A percentile compares a stretch with the other conserved stretches of the same genome.
phyloP scores from a whole-genome alignment of 1,284 basidiomycete species.

The Ceratorhiza oryzae-sativae region DNA sequence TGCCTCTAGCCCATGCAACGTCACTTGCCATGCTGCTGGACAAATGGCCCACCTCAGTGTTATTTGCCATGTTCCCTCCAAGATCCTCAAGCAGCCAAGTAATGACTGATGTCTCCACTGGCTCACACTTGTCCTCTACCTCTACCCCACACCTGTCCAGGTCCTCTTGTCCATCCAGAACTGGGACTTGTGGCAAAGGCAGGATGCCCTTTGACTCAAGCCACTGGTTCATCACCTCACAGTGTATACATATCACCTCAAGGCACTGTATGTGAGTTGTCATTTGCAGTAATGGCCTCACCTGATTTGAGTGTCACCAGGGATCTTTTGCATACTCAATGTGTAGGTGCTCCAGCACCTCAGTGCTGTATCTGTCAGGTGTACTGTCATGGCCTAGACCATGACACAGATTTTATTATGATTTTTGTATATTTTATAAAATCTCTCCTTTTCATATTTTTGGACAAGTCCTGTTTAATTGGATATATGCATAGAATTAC shows the following conservation, averaged over 20 bases:
- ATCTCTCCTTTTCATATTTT: too few relatives aligned
- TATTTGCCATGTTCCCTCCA: not conserved
- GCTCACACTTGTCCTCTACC: not conserved
- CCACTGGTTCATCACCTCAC: too few relatives aligned
- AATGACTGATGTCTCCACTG: not conserved
- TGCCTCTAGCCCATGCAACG: too few relatives aligned
- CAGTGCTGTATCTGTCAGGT: constrained; percentile 40
- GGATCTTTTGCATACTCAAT: constrained; percentile 15
- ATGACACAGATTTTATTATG: too few relatives aligned
- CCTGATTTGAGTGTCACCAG: constrained; percentile 15
- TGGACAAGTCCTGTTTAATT: too few relatives aligned
- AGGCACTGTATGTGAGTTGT: not conserved
- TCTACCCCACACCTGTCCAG: not conserved
- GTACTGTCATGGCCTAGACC: too few relatives aligned
- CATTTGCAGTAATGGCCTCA: constrained; percentile 10
- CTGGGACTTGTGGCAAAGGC: not conserved
- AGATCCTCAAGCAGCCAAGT: not conserved
- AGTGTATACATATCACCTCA: constrained; percentile 5
- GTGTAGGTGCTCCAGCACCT: constrained; percentile 38
- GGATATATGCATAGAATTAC: too few relatives aligned
- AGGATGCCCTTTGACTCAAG: constrained; percentile 1
- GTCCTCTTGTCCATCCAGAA: not conserved
- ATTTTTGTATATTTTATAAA: too few relatives aligned
- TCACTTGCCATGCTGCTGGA: not conserved
- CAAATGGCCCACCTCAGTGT: not conserved